Evolutionary conservation across 1,284 basidiomycete species (phyloP).

Genomic region (Irpex sp.): DNA sequence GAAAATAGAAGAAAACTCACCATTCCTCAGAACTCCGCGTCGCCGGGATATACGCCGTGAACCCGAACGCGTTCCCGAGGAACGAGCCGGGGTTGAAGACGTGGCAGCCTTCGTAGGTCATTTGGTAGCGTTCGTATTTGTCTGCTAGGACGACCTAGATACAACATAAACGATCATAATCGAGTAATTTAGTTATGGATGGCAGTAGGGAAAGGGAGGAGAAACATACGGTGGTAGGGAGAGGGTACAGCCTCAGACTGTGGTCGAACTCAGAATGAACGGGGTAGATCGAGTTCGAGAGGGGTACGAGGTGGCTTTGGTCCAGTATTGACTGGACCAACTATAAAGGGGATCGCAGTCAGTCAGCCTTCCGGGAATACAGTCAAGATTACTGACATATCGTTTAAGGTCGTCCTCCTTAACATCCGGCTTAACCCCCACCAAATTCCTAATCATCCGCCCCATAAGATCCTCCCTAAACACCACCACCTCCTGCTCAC

Average conservation of each 20-base stretch:
- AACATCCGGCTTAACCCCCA: constrained; percentile 79
- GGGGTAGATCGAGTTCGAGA: constrained; percentile 83
- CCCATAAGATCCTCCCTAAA: constrained; percentile 94
- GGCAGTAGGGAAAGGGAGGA: background rate
- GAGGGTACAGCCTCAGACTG: constrained; percentile 87
- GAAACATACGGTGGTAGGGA: constrained; percentile 80
- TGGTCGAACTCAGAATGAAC: constrained; percentile 92
- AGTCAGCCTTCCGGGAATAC: too few relatives aligned
- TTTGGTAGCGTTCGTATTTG: constrained; percentile 92
- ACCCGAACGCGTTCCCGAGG: constrained; percentile 73
- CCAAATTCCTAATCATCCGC: constrained; percentile 88
- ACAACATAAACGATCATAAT: background rate
- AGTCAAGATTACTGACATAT: constrained; percentile 56
- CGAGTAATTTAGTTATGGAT: too few relatives aligned
- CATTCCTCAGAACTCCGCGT: constrained; percentile 76
- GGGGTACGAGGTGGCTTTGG: constrained; percentile 86
- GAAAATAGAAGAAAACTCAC: constrained; percentile 32
- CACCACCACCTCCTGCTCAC: constrained; percentile 93
- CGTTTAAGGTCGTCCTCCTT: constrained; percentile 78
- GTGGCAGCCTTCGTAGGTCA: constrained; percentile 98
- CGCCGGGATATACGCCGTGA: constrained; percentile 87
- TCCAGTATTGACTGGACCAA: constrained; percentile 92
- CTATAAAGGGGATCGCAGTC: constrained; percentile 35
- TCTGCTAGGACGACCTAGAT: constrained; percentile 92
- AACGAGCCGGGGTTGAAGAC: constrained; percentile 98